These are phyloP conservation scores for Leccinum barrowsii DNA, from an alignment of 768 basidiomycete species.

Conservation along the genomic window DNA sequence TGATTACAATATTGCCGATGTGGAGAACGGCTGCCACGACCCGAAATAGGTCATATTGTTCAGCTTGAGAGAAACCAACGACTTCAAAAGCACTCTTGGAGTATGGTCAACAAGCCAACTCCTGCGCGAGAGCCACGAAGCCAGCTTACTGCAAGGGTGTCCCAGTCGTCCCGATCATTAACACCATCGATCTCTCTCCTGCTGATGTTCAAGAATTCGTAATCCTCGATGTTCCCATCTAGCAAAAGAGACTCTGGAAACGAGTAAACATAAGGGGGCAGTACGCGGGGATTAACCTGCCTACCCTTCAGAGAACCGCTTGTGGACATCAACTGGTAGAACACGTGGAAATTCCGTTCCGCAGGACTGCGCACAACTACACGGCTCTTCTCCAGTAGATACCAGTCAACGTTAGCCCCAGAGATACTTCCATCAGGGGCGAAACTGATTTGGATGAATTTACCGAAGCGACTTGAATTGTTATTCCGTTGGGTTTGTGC, in stretches of 20 bases:
- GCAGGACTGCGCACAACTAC: conserved; percentile 85
- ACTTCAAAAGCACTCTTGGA: conserved; percentile 74
- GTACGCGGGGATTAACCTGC: conserved; percentile 12
- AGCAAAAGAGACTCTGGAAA: conserved; percentile 67
- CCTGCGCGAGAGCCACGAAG: background rate
- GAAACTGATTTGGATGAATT: conserved; percentile 96
- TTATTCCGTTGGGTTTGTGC: conserved; percentile 98
- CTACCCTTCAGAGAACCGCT: conserved; percentile 65
- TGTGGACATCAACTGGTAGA: conserved; percentile 91
- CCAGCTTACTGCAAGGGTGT: conserved; percentile 56
- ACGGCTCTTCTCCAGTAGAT: conserved; percentile 94
- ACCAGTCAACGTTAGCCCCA: conserved; percentile 99
- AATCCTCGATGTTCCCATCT: conserved; percentile 70
- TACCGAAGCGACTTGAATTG: conserved; percentile 98
- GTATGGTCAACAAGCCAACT: conserved; percentile 4
- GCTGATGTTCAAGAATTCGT: conserved; percentile 89
- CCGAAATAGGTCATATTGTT: conserved; percentile 93
- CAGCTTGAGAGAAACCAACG: conserved; percentile 80
- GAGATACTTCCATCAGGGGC: conserved; percentile 91
- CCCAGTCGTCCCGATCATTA: conserved; percentile 89
- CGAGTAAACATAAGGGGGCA: conserved; percentile 7
- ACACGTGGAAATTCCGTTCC: conserved; percentile 94
- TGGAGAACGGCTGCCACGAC: conserved; percentile 91
- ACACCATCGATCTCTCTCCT: conserved; percentile 92
- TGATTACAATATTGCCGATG: conserved; percentile 88